Conservation (phyloP, 2,329 filamentous ascomycete genomes). For the Fusarium sp. region DNA sequence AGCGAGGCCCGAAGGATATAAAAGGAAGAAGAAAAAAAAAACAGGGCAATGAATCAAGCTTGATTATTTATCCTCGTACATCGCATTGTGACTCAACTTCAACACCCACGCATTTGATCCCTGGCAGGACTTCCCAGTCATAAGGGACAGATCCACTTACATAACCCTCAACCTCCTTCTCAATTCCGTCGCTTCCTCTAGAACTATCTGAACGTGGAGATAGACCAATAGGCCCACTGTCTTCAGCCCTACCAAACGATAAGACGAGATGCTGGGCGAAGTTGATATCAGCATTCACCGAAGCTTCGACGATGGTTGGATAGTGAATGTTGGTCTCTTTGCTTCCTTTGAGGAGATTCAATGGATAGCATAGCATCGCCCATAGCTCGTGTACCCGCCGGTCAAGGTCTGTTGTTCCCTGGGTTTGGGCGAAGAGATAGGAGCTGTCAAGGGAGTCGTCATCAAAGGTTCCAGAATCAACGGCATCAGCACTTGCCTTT, state of each 20-base stretch:
- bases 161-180: not conserved
- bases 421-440: accelerated
- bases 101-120: not conserved
- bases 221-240: not conserved
- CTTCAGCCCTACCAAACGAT: not conserved
- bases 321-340: accelerated
- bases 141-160: not conserved
- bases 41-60: no score
- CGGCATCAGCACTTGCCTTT: accelerated
- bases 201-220: not conserved
- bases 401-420: not conserved
- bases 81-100: not conserved
- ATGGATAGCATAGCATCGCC: not conserved
- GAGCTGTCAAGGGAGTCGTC: accelerated
- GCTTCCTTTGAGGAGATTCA: accelerated
- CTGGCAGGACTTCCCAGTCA: not conserved
- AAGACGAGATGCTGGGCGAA: not conserved
- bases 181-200: not conserved
- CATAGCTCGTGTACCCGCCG: not conserved
- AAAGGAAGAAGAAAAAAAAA: no score
- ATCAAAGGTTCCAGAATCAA: no score
- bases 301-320: not conserved
- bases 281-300: not conserved
- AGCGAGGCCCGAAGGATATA: no score
- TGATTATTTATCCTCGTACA: not conserved